Evolutionary conservation across 169 alveolate species (phyloP).

Genomic region (Toxoplasma gondii): DNA sequence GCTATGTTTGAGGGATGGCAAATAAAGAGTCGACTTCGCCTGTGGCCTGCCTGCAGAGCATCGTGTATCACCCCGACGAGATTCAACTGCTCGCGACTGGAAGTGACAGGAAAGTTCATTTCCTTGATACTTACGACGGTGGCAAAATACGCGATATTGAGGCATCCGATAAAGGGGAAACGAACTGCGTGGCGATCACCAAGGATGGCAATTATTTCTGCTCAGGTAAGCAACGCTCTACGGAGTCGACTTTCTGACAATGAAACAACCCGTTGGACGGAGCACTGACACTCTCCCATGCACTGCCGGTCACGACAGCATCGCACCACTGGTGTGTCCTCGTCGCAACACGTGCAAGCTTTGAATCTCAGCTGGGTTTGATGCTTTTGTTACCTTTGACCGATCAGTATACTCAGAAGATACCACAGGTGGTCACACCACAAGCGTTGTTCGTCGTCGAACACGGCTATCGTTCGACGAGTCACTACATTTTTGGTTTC

Average conservation of each 20-base stretch:
- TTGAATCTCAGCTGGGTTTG: too few species aligned
- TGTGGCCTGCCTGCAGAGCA: conserved; percentile 80
- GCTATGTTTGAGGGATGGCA: too few species aligned
- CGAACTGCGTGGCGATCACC: conserved; percentile 86
- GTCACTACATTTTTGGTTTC: too few species aligned
- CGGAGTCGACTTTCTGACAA: not conserved
- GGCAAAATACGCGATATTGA: conserved; percentile 90
- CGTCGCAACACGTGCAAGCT: too few species aligned
- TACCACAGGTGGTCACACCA: too few species aligned
- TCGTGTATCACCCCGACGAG: conserved; percentile 92
- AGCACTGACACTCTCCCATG: not conserved
- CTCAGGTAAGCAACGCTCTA: conserved; percentile 39
- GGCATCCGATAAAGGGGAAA: conserved; percentile 89
- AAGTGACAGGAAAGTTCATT: conserved; percentile 85
- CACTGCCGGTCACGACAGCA: not conserved
- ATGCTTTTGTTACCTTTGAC: too few species aligned
- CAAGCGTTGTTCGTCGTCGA: too few species aligned
- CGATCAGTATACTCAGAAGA: too few species aligned
- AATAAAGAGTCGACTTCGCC: not conserved
- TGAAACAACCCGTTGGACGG: not conserved
- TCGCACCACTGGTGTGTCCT: too few species aligned
- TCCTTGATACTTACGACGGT: conserved; percentile 92
- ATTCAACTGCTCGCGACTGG: conserved; percentile 92
- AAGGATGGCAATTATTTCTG: conserved; percentile 43
- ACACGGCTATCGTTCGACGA: too few species aligned